Evolutionary conservation across 768 basidiomycete species (phyloP).

Genomic region (Russula lepida): DNA sequence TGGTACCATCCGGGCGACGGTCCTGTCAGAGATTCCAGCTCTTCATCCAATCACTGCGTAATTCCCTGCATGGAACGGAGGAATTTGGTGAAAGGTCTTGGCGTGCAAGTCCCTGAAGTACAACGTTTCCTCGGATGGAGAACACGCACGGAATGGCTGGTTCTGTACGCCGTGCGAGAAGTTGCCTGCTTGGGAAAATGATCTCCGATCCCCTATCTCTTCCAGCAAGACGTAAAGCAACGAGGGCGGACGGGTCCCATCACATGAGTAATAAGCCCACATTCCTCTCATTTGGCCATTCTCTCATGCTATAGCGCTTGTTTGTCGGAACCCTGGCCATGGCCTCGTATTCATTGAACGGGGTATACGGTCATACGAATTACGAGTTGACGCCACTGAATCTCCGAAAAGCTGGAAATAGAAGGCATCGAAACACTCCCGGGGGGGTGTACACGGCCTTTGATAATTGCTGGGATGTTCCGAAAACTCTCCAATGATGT

Average conservation of each 20-base stretch:
- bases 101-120: not conserved
- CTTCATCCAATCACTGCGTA: not conserved
- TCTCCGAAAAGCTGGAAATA: not conserved
- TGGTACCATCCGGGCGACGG: not conserved
- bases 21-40: not conserved
- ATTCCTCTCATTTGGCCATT: not conserved
- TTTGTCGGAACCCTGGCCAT: too few species aligned
- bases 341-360: not conserved
- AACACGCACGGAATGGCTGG: not conserved
- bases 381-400: not conserved
- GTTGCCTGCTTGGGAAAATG: not conserved
- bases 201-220: not conserved
- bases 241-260: not conserved
- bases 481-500: not conserved
- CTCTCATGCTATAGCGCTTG: not conserved
- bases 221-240: not conserved
- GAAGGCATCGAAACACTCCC: not conserved
- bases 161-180: not conserved
- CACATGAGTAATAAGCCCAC: not conserved
- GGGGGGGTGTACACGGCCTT: not conserved
- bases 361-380: not conserved
- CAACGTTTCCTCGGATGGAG: not conserved
- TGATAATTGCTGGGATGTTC: not conserved
- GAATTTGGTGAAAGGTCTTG: not conserved
- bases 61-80: not conserved